These are phyloP conservation scores for Psophocarpus tetragonolobus DNA, from an alignment of 306 rosid species.

Conservation along the genomic window DNA sequence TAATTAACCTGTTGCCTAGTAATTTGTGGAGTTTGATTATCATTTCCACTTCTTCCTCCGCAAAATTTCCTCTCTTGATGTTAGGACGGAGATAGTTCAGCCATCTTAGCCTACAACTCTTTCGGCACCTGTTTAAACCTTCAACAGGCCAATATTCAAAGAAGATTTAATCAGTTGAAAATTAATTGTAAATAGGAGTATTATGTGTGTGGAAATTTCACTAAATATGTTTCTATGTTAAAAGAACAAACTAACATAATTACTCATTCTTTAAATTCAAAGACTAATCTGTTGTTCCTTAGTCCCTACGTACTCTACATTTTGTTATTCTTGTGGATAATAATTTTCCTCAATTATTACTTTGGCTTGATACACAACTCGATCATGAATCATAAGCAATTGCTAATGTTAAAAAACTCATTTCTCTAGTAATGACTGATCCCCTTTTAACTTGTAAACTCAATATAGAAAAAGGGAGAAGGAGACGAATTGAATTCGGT, in stretches of 20 bases:
- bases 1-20: conserved; percentile 61
- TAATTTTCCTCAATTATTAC: background rate
- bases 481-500: background rate
- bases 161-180: background rate
- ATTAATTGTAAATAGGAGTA: background rate
- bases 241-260: background rate
- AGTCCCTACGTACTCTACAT: background rate
- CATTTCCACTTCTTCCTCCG: conserved; percentile 57
- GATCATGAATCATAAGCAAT: background rate
- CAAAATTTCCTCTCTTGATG: conserved; percentile 63
- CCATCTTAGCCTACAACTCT: conserved; percentile 73
- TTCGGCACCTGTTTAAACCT: conserved; percentile 66
- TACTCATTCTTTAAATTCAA: background rate
- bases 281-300: too few relatives aligned
- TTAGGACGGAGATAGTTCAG: conserved; percentile 67
- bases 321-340: background rate
- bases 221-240: background rate
- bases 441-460: background rate
- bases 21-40: conserved; percentile 61
- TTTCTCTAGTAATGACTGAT: background rate
- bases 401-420: background rate
- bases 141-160: conserved; percentile 7
- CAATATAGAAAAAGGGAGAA: background rate
- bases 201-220: background rate
- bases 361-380: background rate